Evolutionary conservation across 1,284 basidiomycete species (phyloP).

Genomic region (Rhodotorula glutinis): DNA sequence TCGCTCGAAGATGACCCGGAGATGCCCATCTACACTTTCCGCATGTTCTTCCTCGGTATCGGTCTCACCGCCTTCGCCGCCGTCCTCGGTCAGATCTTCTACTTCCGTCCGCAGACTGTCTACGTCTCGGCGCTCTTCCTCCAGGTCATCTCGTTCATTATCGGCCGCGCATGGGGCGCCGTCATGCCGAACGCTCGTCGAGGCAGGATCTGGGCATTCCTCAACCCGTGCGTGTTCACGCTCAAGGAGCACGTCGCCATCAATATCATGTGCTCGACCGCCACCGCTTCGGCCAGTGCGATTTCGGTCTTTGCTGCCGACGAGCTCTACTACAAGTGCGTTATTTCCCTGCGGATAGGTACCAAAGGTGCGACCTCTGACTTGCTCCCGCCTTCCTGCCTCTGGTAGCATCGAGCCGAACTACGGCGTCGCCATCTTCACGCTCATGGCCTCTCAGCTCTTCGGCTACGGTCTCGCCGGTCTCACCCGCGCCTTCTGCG

Average conservation of each 20-base stretch:
- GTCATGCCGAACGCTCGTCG: slow-evolving; percentile 25
- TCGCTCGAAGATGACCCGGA: slow-evolving; percentile 39
- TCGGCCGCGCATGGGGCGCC: slow-evolving; percentile 29
- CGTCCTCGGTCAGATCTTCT: slow-evolving; percentile 40
- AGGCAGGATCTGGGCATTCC: slow-evolving; percentile 37
- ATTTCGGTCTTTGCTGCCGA: slow-evolving; percentile 66
- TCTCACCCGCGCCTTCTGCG: slow-evolving; percentile 30
- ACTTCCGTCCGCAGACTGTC: slow-evolving; percentile 39
- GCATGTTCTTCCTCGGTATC: slow-evolving; percentile 32
- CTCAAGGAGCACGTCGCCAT: slow-evolving; percentile 42
- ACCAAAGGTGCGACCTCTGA: no score
- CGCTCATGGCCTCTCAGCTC: slow-evolving; percentile 6
- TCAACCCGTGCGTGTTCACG: slow-evolving; percentile 41
- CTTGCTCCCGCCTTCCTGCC: no score
- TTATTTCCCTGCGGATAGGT: no score
- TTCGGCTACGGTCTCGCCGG: slow-evolving; percentile 37
- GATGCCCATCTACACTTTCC: slow-evolving; percentile 31
- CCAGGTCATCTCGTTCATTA: slow-evolving; percentile 35
- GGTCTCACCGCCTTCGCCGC: slow-evolving; percentile 36
- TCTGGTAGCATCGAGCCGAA: slow-evolving; percentile 53
- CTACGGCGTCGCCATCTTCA: slow-evolving; percentile 46
- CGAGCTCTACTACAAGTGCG: slow-evolving; percentile 55
- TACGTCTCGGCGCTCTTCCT: slow-evolving; percentile 41
- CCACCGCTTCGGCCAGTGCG: slow-evolving; percentile 61
- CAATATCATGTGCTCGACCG: slow-evolving; percentile 61